Conservation (phyloP, 177 flowering plant species). For the Telopea speciosissima region DNA sequence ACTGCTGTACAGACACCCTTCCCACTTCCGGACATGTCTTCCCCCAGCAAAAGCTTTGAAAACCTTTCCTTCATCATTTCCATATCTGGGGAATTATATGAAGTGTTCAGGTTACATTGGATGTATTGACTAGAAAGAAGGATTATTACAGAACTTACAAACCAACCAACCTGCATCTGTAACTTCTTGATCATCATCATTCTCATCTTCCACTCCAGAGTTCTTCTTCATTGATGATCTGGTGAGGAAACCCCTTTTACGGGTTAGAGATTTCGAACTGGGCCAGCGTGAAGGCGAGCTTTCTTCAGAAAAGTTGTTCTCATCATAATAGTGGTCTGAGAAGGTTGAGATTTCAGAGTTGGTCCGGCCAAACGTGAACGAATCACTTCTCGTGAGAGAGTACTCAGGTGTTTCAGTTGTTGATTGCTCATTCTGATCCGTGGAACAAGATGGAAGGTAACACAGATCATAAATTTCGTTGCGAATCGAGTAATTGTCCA, state of each 20-base stretch:
- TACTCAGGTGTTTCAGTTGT: slow-evolving; percentile 30
- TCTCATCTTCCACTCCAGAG: slow-evolving; percentile 13
- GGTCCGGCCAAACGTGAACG: slow-evolving; percentile 54
- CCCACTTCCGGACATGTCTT: slow-evolving; percentile 96
- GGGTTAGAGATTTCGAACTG: slow-evolving; percentile 16
- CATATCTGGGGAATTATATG: slow-evolving; percentile 31
- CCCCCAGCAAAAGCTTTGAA: slow-evolving; percentile 84
- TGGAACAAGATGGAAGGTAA: slow-evolving; percentile 44
- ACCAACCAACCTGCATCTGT: slow-evolving; percentile 41
- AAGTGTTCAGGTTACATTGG: background rate
- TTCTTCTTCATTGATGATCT: slow-evolving; percentile 35
- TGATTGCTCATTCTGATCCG: slow-evolving; percentile 48
- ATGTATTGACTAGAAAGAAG: background rate
- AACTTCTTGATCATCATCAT: slow-evolving; percentile 29
- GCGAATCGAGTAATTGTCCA: slow-evolving; percentile 36
- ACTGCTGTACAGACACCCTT: slow-evolving; percentile 88
- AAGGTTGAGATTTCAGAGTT: slow-evolving; percentile 65
- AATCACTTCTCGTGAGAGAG: slow-evolving; percentile 46
- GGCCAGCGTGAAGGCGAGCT: slow-evolving; percentile 48
- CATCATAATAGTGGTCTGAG: slow-evolving; percentile 60
- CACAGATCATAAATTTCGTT: slow-evolving; percentile 40
- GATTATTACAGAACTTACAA: background rate
- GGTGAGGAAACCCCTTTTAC: slow-evolving; percentile 16
- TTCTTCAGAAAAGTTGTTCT: slow-evolving; percentile 42
- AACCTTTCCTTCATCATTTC: slow-evolving; percentile 86